Base-by-base conservation (phyloP, 768 basidiomycete species). In the Tylopilus plumbeoviolaceoides region DNA sequence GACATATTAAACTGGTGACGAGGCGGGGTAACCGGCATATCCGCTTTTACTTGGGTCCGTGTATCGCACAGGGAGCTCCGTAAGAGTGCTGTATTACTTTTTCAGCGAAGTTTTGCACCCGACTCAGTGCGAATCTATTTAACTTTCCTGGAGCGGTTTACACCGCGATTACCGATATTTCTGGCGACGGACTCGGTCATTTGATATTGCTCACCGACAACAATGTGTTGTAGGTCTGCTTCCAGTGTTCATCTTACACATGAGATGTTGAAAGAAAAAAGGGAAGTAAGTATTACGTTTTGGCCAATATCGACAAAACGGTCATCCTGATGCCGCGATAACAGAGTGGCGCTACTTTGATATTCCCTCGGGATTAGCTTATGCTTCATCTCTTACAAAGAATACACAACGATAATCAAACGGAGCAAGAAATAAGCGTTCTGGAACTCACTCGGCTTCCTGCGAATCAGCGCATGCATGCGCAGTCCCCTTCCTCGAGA, bases 401-500 rank as follows among this genome's bases (percentile, higher is more conserved):
- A 25, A 25, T 11, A 4, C 6, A 25, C 25, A 17, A 17, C 15
- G 10, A 20, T 1, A 27, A 17, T 27, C 25, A 7, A 55, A 25
- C 27, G 15, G 15, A 28, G 6, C 7, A 30, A 23, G 1, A 17
- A 31, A 43, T 33, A 46, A 33, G 11, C 7, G 8, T 5, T 41
- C 5, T 27, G 12, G 7, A 18, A 23, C 6, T 62, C 46, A 52
- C 18, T 4, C 38, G 5, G 7, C 46, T 10, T 28, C 18, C 8
- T 17, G 7, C 20, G 27, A n/a, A 6, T 36, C 47, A 1, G 5
- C 31, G 31, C 61, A 63, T 8, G 40, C 39, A 25, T 62, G 61
- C 4, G 23, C 27, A 5, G 58, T 57, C 4, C 50, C 61, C 40
- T n/a, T 59, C 14, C 61, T 51, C 45, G 61, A 60, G 47, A 62